Evolutionary conservation across 805 yeast species (phyloP).

Genomic region (Wickerhamomyces pijperi): DNA sequence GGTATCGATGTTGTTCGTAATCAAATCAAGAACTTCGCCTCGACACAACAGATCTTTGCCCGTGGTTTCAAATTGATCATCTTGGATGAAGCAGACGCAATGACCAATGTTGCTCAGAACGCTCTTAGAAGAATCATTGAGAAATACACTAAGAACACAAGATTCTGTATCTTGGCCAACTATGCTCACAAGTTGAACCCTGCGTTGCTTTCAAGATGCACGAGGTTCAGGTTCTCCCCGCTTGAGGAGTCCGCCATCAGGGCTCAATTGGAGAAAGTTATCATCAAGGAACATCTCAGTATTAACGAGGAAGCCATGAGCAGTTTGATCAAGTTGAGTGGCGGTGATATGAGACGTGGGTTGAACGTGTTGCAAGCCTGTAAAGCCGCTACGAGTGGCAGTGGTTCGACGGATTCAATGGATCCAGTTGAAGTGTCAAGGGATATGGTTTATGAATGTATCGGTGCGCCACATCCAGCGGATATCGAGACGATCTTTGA

Average conservation of each 20-base stretch:
- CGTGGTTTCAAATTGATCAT: conserved; percentile 81
- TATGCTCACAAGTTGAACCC: conserved; percentile 94
- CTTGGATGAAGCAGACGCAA: conserved; percentile 94
- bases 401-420: conserved; percentile 22
- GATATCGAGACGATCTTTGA: conserved; percentile 70
- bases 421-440: conserved; percentile 39
- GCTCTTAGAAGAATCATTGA: conserved; percentile 75
- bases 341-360: conserved; percentile 95
- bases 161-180: conserved; percentile 92
- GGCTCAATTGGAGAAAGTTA: conserved; percentile 57
- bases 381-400: conserved; percentile 46
- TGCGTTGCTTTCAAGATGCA: conserved; percentile 88
- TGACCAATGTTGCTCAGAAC: conserved; percentile 81
- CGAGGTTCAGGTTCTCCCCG: conserved; percentile 89
- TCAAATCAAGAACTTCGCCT: conserved; percentile 92
- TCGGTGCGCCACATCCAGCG: conserved; percentile 89
- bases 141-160: conserved; percentile 86
- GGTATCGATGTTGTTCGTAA: conserved; percentile 98
- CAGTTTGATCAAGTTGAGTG: conserved; percentile 61
- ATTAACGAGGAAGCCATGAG: conserved; percentile 48
- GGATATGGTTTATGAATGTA: conserved; percentile 81
- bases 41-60: conserved; percentile 86
- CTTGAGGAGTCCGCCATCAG: conserved; percentile 55
- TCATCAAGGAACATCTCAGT: conserved; percentile 52
- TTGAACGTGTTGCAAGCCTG: conserved; percentile 92